Conservation (phyloP, 2,329 filamentous ascomycete species). For the Beauveria asiatica region DNA sequence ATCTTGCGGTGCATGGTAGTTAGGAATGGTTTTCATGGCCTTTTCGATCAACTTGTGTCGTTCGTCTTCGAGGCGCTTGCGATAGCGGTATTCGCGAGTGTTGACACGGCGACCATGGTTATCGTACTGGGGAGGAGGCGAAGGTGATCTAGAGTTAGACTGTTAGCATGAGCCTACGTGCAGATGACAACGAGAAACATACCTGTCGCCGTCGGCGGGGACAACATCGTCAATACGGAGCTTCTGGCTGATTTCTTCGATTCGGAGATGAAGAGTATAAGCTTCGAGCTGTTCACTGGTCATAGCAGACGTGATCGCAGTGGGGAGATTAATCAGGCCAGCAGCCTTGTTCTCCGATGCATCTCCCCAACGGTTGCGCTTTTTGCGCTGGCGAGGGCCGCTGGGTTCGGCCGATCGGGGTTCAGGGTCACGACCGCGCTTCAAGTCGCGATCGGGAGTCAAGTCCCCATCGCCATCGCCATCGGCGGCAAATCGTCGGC, state of each 20-base stretch:
- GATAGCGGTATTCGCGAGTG: constrained; percentile 95
- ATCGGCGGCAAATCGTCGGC: constrained; percentile 68
- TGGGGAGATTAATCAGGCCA: constrained; percentile 93
- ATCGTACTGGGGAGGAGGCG: constrained; percentile 93
- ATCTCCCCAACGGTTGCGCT: constrained; percentile 98
- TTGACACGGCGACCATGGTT: constrained; percentile 99
- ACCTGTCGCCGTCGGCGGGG: constrained; percentile 92
- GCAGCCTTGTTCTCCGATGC: constrained; percentile 97
- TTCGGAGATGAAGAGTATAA: constrained; percentile 90
- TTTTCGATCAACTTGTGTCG: constrained; percentile 98
- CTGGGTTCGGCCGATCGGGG: constrained; percentile 58
- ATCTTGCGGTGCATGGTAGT: constrained; percentile 97
- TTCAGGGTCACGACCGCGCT: constrained; percentile 89
- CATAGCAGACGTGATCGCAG: constrained; percentile 95
- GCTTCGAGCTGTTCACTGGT: constrained; percentile 97
- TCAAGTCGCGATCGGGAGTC: constrained; percentile 43
- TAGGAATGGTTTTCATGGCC: constrained; percentile 98
- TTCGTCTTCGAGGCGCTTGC: constrained; percentile 96
- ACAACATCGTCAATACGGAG: constrained; percentile 98
- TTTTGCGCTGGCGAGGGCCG: constrained; percentile 84
- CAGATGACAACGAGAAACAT: constrained; percentile 24
- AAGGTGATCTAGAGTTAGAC: constrained; percentile 64
- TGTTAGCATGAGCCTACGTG: constrained; percentile 6
- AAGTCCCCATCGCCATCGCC: constrained; percentile 28
- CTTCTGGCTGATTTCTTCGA: constrained; percentile 99